These are phyloP conservation scores for Aspergillus puulaauensis DNA, from an alignment of 2,329 filamentous ascomycete species.

Conservation along the genomic window DNA sequence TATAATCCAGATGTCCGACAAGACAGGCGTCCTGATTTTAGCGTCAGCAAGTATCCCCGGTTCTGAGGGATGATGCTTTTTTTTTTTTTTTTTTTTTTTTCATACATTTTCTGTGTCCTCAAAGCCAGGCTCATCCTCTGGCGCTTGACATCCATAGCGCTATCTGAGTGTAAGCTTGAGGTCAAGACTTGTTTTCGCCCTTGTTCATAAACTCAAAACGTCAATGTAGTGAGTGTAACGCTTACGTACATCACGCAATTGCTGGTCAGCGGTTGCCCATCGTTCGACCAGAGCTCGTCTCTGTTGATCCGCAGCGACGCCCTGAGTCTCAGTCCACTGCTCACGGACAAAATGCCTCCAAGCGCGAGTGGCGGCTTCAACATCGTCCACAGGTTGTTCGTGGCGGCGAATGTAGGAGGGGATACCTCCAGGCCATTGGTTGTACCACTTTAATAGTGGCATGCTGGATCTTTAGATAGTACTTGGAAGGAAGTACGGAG, in stretches of 20 bases:
- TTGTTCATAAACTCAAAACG: no score
- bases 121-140: neutral
- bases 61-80: neutral
- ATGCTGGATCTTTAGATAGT: neutral
- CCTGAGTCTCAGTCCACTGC: neutral
- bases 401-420: neutral
- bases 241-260: neutral
- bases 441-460: neutral
- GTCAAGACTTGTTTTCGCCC: neutral
- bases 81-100: neutral
- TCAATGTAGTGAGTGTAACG: neutral
- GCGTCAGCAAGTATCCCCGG: neutral
- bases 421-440: neutral
- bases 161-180: neutral
- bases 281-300: neutral
- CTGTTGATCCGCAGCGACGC: neutral
- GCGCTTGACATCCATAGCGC: neutral
- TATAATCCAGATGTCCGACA: neutral
- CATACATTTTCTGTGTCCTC: neutral
- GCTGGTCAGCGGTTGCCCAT: neutral
- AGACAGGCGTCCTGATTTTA: neutral
- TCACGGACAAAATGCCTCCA: neutral
- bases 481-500: neutral
- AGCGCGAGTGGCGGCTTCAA: neutral
- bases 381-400: neutral